These are phyloP conservation scores for Barnettozyma pratensis DNA, from an alignment of 805 yeast genomes.

Conservation along the genomic window DNA sequence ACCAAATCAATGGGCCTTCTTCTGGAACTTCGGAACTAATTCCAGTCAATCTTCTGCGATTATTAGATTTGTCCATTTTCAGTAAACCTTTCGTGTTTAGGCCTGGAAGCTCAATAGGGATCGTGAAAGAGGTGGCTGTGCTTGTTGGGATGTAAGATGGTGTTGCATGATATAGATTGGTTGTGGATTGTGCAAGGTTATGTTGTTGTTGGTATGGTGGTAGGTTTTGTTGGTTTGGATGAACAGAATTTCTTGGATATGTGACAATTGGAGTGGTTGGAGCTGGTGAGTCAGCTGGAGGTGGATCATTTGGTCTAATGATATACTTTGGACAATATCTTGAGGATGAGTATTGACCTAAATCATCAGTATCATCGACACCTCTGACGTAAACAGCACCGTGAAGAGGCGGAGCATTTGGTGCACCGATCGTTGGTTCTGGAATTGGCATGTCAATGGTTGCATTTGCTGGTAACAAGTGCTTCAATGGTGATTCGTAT, in stretches of 20 bases:
- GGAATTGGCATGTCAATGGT: conserved; percentile 71
- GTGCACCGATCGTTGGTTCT: conserved; percentile 73
- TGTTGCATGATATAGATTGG: conserved; percentile 22
- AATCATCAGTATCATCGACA: conserved; percentile 72
- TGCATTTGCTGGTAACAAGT: conserved; percentile 71
- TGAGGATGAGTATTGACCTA: conserved; percentile 65
- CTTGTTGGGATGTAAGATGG: conserved; percentile 22
- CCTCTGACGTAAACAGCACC: conserved; percentile 87
- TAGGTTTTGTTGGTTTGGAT: conserved; percentile 10
- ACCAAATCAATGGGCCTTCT: conserved; percentile 53
- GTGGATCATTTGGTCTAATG: conserved; percentile 38
- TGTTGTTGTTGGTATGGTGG: conserved; percentile 1
- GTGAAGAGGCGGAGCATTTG: conserved; percentile 88
- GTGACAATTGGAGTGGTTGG: conserved; percentile 17
- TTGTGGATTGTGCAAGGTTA: background rate
- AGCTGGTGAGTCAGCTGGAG: conserved; percentile 20
- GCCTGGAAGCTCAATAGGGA: conserved; percentile 22
- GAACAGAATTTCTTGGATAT: conserved; percentile 18
- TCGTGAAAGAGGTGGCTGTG: conserved; percentile 29
- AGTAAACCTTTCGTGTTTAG: conserved; percentile 22
- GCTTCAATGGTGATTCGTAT: conserved; percentile 80
- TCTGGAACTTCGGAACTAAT: conserved; percentile 10
- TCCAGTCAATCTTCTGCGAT: conserved; percentile 24
- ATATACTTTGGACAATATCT: conserved; percentile 39
- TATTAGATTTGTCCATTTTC: conserved; percentile 29